A percentile compares a stretch with the other conserved stretches of the same genome.
These are phyloP conservation scores for Liriodendron chinense DNA, from an alignment of 164 flowering plant genomes.

Conservation along the genomic window DNA sequence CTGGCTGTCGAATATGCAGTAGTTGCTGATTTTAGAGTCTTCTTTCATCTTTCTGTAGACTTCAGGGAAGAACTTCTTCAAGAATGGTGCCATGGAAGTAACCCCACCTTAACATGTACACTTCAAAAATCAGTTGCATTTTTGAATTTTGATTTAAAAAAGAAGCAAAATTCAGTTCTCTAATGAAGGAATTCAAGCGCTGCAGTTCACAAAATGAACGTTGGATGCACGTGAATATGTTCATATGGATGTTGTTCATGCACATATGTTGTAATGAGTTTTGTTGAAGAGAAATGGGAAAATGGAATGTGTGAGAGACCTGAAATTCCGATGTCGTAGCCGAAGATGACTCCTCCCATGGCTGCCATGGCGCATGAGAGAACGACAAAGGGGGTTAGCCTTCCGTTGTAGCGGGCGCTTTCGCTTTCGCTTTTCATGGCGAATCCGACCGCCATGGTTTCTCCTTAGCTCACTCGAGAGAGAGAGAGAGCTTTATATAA, in stretches of 20 bases:
- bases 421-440: constrained; percentile 11
- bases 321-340: constrained; percentile 79
- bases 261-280: neutral
- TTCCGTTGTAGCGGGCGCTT: constrained; percentile 38
- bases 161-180: too few species aligned
- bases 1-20: constrained; percentile 65
- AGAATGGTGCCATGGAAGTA: constrained; percentile 70
- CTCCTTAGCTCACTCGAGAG: constrained; percentile 18
- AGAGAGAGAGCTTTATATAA: neutral
- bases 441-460: constrained; percentile 35
- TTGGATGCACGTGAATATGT: neutral
- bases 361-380: constrained; percentile 58
- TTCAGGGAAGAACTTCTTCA: constrained; percentile 59
- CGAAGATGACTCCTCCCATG: constrained; percentile 70
- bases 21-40: constrained; percentile 46
- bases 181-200: too few species aligned
- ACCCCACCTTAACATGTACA: constrained; percentile 53
- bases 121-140: too few species aligned
- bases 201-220: too few species aligned
- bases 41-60: constrained; percentile 46
- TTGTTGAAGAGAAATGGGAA: too few species aligned
- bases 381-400: constrained; percentile 42
- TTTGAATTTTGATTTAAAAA: too few species aligned
- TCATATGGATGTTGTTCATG: neutral
- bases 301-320: constrained; percentile 22